These are phyloP conservation scores for Gaeumannomyces tritici DNA, from an alignment of 2,329 filamentous ascomycete species.

Conservation along the genomic window DNA sequence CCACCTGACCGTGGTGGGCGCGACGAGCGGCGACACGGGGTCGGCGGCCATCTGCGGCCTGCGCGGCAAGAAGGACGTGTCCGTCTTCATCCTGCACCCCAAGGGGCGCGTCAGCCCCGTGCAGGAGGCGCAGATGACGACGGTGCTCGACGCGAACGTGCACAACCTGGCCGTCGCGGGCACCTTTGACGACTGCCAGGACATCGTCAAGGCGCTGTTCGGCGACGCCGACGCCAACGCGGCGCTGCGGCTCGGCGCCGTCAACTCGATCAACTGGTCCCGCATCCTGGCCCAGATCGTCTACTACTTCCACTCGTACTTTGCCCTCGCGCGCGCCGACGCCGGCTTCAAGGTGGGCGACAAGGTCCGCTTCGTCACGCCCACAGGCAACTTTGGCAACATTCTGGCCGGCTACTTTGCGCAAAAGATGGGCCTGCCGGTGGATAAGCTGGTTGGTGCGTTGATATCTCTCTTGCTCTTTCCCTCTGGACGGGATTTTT, in stretches of 20 bases:
- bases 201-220: slow-evolving; percentile 91
- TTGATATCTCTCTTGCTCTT: background rate
- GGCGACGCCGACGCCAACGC: slow-evolving; percentile 76
- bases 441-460: slow-evolving; percentile 63
- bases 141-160: slow-evolving; percentile 80
- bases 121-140: slow-evolving; percentile 97
- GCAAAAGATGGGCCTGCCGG: slow-evolving; percentile 46
- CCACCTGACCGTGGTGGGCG: slow-evolving; percentile 78
- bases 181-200: slow-evolving; percentile 95
- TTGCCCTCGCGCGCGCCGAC: slow-evolving; percentile 58
- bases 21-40: slow-evolving; percentile 82
- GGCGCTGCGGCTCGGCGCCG: slow-evolving; percentile 75
- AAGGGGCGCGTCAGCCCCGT: slow-evolving; percentile 85
- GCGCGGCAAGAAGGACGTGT: slow-evolving; percentile 91
- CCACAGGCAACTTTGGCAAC: slow-evolving; percentile 91
- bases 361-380: slow-evolving; percentile 76
- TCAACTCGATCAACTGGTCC: slow-evolving; percentile 96
- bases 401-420: slow-evolving; percentile 92
- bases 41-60: slow-evolving; percentile 95
- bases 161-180: slow-evolving; percentile 86
- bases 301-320: slow-evolving; percentile 96
- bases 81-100: slow-evolving; percentile 89
- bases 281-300: slow-evolving; percentile 93
- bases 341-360: slow-evolving; percentile 51
- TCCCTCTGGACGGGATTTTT: background rate